Conservation (phyloP, 768 basidiomycete species). For the Hericium erinaceus region DNA sequence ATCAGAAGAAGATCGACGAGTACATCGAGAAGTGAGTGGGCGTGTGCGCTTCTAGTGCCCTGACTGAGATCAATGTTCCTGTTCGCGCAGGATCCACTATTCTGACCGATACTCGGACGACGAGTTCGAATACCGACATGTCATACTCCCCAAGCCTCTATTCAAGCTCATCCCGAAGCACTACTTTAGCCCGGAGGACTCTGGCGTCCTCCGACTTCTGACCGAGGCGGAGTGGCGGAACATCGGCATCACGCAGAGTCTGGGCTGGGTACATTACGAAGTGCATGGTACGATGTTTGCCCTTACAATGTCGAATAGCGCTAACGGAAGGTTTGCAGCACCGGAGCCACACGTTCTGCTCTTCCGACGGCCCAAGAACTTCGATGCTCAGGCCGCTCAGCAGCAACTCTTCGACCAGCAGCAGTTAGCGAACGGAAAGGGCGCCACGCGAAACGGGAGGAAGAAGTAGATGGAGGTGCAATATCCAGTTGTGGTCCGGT, state of each 20-base stretch:
- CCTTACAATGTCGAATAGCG: neutral
- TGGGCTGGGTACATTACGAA: constrained; percentile 97
- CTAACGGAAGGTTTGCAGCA: constrained; percentile 32
- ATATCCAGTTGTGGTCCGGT: neutral
- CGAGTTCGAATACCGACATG: constrained; percentile 91
- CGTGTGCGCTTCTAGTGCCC: constrained; percentile 7
- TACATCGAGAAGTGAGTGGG: constrained; percentile 63
- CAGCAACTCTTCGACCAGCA: constrained; percentile 10
- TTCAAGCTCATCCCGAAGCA: constrained; percentile 89
- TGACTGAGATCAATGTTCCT: neutral
- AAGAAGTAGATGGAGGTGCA: constrained; percentile 26
- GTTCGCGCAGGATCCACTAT: constrained; percentile 62
- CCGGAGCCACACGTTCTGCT: constrained; percentile 92
- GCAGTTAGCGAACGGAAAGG: constrained; percentile 12
- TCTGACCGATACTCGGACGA: constrained; percentile 92
- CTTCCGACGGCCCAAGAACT: constrained; percentile 77
- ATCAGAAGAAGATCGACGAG: constrained; percentile 42
- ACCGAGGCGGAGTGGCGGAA: constrained; percentile 90
- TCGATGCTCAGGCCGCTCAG: constrained; percentile 24
- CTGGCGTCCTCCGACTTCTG: constrained; percentile 73
- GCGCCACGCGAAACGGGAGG: constrained; percentile 28
- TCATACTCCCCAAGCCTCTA: constrained; percentile 91
- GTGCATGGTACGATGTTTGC: constrained; percentile 62
- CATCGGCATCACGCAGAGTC: constrained; percentile 91
- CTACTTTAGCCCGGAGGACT: constrained; percentile 63